A percentile compares a stretch with the other conserved stretches of the same genome.
Conservation (phyloP, 495 filamentous ascomycete genomes). For the Staphylotrichum tortipilum region DNA sequence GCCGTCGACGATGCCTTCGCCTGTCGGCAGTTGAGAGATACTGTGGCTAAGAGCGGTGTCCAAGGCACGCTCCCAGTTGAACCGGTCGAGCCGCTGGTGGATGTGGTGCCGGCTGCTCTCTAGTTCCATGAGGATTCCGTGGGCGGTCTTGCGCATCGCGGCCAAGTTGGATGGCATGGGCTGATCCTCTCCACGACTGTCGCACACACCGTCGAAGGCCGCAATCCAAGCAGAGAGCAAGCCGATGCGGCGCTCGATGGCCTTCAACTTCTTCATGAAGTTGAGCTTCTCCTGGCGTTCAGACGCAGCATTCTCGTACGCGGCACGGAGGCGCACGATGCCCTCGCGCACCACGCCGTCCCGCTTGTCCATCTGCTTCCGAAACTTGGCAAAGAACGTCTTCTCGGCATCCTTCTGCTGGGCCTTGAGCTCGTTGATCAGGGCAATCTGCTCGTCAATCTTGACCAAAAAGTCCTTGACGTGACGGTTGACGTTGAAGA, state of each 20-base stretch:
- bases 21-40: conserved; percentile 63
- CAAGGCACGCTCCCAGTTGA: conserved; percentile 76
- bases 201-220: conserved; percentile 79
- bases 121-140: conserved; percentile 78
- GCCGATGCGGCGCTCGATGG: conserved; percentile 75
- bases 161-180: conserved; percentile 55
- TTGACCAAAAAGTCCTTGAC: conserved; percentile 98
- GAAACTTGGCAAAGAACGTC: conserved; percentile 78
- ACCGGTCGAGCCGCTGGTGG: conserved; percentile 69
- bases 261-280: conserved; percentile 72
- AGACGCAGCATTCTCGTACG: conserved; percentile 73
- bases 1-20: conserved; percentile 60
- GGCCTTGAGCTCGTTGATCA: conserved; percentile 88
- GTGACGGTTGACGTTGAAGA: conserved; percentile 98
- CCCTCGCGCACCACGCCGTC: conserved; percentile 72
- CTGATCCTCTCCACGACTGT: conserved; percentile 56
- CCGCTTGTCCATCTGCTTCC: conserved; percentile 77
- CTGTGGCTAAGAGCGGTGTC: conserved; percentile 84
- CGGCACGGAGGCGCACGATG: conserved; percentile 64
- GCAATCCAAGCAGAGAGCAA: conserved; percentile 85
- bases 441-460: conserved; percentile 86
- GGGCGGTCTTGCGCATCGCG: conserved; percentile 77
- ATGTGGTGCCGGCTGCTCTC: conserved; percentile 84
- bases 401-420: conserved; percentile 89
- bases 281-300: conserved; percentile 72